Evolutionary conservation across 2,329 filamentous ascomycete species (phyloP).

Genomic region (Fusarium sp.): DNA sequence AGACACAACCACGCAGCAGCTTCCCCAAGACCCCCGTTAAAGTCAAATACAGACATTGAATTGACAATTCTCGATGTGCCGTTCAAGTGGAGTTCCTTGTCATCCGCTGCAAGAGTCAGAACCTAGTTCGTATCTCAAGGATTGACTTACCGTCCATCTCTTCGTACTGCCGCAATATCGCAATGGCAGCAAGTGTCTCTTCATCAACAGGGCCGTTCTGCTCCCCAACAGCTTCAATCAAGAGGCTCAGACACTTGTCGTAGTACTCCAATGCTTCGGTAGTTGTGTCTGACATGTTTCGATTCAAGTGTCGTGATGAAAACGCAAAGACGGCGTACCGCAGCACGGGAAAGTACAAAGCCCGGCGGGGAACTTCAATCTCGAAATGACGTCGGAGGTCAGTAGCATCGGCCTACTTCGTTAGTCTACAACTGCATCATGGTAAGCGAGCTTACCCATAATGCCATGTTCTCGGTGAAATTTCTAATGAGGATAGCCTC

Average conservation of each 20-base stretch:
- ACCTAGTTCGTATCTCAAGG: too few species aligned
- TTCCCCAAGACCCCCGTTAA: conserved; percentile 37
- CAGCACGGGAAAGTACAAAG: conserved; percentile 33
- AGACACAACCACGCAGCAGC: conserved; percentile 39
- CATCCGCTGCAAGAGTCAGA: conserved; percentile 24
- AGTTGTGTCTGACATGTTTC: conserved; percentile 1
- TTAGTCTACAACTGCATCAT: too few species aligned
- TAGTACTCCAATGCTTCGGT: conserved; percentile 1
- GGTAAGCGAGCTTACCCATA: background rate
- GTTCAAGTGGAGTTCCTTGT: conserved; percentile 35
- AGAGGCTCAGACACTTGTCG: background rate
- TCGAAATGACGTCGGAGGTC: conserved; percentile 37
- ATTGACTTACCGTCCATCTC: background rate
- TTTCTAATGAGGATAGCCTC: background rate
- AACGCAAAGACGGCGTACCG: conserved; percentile 37
- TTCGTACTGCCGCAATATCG: background rate
- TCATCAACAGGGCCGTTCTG: conserved; percentile 2
- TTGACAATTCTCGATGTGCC: conserved; percentile 40
- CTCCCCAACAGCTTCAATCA: conserved; percentile 1
- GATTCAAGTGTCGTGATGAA: conserved; percentile 13
- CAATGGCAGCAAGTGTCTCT: background rate
- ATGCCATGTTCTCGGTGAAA: conserved; percentile 3
- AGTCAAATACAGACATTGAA: conserved; percentile 39
- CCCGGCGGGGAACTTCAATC: conserved; percentile 33
- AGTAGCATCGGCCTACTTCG: conserved; percentile 19